Evolutionary conservation across 345 rosid genomes (phyloP).

Genomic region (Ceriops zippeliana): DNA sequence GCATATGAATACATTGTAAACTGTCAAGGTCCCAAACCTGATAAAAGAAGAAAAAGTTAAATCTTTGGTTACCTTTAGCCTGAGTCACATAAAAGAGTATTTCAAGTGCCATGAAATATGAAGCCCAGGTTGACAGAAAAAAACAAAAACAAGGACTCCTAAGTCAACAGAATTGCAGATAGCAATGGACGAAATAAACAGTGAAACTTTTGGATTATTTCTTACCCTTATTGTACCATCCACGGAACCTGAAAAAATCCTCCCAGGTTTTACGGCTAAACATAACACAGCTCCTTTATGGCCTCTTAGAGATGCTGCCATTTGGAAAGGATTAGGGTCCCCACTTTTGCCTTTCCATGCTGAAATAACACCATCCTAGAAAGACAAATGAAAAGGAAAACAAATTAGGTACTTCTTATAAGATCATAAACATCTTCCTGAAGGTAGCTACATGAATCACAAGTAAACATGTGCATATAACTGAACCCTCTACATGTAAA

Average conservation of each 20-base stretch:
- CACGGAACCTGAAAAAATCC: conserved; percentile 45
- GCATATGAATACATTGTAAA: conserved; percentile 31
- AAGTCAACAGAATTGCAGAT: not conserved
- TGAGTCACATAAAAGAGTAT: not conserved
- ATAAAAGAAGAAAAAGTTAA: not conserved
- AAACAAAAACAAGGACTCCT: not conserved
- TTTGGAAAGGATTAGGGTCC: conserved; percentile 34
- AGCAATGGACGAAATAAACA: not conserved
- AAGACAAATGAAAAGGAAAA: not conserved
- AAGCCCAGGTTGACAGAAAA: not conserved
- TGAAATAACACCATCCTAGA: conserved; percentile 45
- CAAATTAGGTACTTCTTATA: not conserved
- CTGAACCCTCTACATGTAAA: not conserved
- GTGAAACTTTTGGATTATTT: not conserved
- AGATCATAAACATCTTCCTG: not conserved
- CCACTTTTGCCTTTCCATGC: conserved; percentile 45
- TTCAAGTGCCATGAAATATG: not conserved
- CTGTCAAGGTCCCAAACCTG: conserved; percentile 56
- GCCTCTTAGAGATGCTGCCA: conserved; percentile 31
- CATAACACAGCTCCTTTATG: conserved; percentile 37
- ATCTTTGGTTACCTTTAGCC: no score
- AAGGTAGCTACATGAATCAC: no score
- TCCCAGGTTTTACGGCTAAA: conserved; percentile 30
- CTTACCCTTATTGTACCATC: conserved; percentile 51
- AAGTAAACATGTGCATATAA: no score